These are phyloP conservation scores for Fusarium sp. DNA, from an alignment of 2,329 filamentous ascomycete genomes.

Conservation along the genomic window DNA sequence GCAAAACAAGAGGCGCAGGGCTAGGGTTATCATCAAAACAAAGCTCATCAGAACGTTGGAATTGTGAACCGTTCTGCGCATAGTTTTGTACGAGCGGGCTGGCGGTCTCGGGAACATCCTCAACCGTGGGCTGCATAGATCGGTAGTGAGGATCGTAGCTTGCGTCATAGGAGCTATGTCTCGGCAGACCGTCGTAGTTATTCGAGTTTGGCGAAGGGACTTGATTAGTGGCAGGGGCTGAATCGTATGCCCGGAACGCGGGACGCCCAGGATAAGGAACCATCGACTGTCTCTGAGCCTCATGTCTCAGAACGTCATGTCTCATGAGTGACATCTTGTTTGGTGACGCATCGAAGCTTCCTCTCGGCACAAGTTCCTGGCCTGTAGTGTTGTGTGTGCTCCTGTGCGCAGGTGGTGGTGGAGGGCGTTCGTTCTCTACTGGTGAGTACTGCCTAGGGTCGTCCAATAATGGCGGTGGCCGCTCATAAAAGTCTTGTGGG, in stretches of 20 bases:
- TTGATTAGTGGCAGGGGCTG: conserved; percentile 57
- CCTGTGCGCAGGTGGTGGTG: conserved; percentile 69
- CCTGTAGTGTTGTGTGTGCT: conserved; percentile 61
- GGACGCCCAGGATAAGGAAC: conserved; percentile 67
- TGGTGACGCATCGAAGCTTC: conserved; percentile 57
- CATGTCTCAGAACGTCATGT: conserved; percentile 69
- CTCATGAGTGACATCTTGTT: conserved; percentile 65
- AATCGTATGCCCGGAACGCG: conserved; percentile 65
- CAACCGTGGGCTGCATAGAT: conserved; percentile 72
- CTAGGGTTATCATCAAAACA: conserved; percentile 57
- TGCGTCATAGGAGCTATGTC: conserved; percentile 66
- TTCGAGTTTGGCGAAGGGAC: conserved; percentile 47
- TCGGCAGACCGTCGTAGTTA: conserved; percentile 55
- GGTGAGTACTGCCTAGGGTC: conserved; percentile 53
- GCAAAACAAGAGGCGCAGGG: conserved; percentile 62
- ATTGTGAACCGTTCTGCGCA: conserved; percentile 43
- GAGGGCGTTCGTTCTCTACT: conserved; percentile 62
- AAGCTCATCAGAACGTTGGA: conserved; percentile 53
- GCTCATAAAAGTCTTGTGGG: conserved; percentile 52
- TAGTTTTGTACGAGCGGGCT: conserved; percentile 46
- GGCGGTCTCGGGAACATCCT: conserved; percentile 72
- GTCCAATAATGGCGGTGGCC: conserved; percentile 45
- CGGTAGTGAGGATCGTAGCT: conserved; percentile 61
- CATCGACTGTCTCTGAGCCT: conserved; percentile 67
- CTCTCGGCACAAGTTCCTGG: conserved; percentile 58